Base-by-base conservation (phyloP, 1,139 yeast species). In the Kodamaea sp. region DNA sequence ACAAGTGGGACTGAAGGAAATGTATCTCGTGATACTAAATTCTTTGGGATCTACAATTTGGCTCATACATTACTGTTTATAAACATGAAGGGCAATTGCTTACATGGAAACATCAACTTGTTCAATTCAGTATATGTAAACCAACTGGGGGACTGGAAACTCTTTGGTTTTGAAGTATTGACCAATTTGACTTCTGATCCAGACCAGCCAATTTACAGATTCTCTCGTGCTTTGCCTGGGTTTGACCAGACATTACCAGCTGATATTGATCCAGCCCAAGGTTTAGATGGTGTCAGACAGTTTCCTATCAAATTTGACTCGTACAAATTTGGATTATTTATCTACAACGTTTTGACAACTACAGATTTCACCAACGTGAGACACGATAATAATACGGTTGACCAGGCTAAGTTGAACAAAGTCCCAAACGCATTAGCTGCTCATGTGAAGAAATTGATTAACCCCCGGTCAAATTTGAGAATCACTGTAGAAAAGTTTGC, bases 161-260 rank as follows among this genome's bases (percentile, higher is more conserved):
- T 90, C 16, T 85, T 86, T 44, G 96, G 96, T 1, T 78, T 89
- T 49, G 97, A 90, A 55, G 58, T 85, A 4, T 68, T 84, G 37
- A 72, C 83, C 2, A 77, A 71, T 42, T 50, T 70, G 37, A 63
- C 61, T 15, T 61, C 72, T 1, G 83, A 78, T 39, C 73, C 76
- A 4, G 76, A 76, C 36, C 74, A 67, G 36, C 73, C 76, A 2
- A 48, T 73, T 2, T 70, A 67, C 41, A 50, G 72, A 32, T 41
- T 53, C 15, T 51, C 61, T 4, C 41, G 45, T 28, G 49, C 26
- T 23, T 44, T 38, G 35, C 57, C 66, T 7, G 46, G 51, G 4
- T 61, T 59, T 39, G 37, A 41, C n/a, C 47, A 51, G 7, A 55
- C 62, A 27, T 43, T 66, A 16, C 74, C 81, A 2, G 70, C 73